Evolutionary conservation across 139 green algal species (phyloP), one percentile per base, ranked within the genome.

Genomic region (Tetradesmus lagerheimii): DNA sequence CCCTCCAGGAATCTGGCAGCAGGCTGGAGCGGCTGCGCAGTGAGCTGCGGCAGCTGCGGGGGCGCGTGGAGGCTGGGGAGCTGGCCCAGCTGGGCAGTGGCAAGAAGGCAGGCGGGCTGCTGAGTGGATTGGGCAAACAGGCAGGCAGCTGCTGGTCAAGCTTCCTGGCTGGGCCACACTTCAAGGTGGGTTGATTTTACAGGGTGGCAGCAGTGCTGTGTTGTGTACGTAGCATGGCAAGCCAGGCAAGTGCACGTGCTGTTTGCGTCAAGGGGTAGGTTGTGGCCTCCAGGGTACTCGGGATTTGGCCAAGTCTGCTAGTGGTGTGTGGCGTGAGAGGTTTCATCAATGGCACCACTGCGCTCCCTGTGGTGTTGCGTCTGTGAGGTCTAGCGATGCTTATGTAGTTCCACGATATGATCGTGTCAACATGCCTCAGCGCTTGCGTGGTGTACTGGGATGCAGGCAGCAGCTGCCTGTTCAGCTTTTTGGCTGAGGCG

Each of bases 1-100:
- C 43, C 0, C 5, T 78, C 18, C 66, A 89, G 87, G 76, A 91
- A 8, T 29, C 57, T 3, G 79, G 50, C 57, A 80, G 78, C 37
- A 14, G 29, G 4, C 23, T 91, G 1, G 88, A 91, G 66, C 34
- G 88, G 29, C 80, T 91, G 38, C 47, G 88, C 50, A 91, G 53
- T 20, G 88, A 88, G 15, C 43, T 91, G 39, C 75, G 62, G 2
- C 20, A 11, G 27, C 82, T 71, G 86, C 11, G 27, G 29, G 29
- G 25, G 9, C 31, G 75, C n/a, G 86, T 80, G 39, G 31, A 57
- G 23, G 74, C 45, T 14, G 85, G 85, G 0, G 85, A 71, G 9
- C 71, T 83, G 83, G 37, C 62, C 16, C 34, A 27, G 29, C 41
- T 43, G 45, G 79, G 38, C 43, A 64, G 41, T 0, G 23, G n/a